Base-by-base conservation (phyloP, 2,329 filamentous ascomycete species). In the Penicillium sclerotiorum region DNA sequence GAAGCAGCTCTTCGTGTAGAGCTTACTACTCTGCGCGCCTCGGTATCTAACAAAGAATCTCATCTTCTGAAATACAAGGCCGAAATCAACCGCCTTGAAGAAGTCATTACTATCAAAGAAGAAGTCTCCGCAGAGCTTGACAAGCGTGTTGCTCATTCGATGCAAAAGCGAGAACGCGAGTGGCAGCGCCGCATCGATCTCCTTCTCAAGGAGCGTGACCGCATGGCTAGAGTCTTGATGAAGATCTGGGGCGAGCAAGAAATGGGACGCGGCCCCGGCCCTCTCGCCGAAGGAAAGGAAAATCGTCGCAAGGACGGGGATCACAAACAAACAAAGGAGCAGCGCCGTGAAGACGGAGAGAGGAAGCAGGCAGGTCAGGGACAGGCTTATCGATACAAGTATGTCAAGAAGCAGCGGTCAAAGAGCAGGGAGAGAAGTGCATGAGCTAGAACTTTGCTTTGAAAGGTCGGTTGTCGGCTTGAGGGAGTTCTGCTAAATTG, bases 201-300 rank as follows among this genome's bases (percentile, higher is more conserved):
- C 11, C 55, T 76, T 7, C 66, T 75, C 9, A 68, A 66, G 47
- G 73, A 75, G 33, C 61, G 71, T 8, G 71, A 75, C 21, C 61
- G 62, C 23, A 72, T 75, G 69, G 62, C 64, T 3, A 71, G 70
- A 36, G 69, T 65, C 6, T 59, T 74, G 41, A 63, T 75, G 65
- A 66, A 63, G 63, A 61, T 60, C 3, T 73, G 70, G 70, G 72
- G 72, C 0, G 70, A 74, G 56, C 71, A 72, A 45, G 72, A 75
- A 36, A 45, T 72, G 39, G 69, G 69, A 23, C 51, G 43, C 17
- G 58, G 59, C 1, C 46, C 58, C 6, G 53, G 50, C 4, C 18
- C 40, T 18, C 20, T 62, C 3, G 53, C 53, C 5, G 55, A 62
- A 18, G 42, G 49, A 13, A 64, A 64, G 43, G 62, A 60, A 28